A percentile compares a stretch with the other conserved stretches of the same genome.
Conservation (phyloP, 768 basidiomycete species). For the Lactarius sp. region DNA sequence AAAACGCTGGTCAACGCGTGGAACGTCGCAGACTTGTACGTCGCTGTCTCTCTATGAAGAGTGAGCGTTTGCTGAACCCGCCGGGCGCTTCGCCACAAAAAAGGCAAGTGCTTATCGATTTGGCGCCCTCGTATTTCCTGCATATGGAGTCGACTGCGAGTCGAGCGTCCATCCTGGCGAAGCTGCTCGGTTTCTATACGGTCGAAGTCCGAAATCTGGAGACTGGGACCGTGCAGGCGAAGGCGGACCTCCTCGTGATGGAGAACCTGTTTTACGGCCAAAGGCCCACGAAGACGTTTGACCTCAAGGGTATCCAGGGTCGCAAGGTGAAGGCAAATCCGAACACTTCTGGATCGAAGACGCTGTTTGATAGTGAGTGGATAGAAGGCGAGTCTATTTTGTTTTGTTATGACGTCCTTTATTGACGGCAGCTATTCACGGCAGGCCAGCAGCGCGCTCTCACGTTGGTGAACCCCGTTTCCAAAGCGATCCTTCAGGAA, state of each 20-base stretch:
- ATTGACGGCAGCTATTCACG: neutral
- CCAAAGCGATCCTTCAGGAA: conserved; percentile 64
- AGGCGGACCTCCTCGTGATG: conserved; percentile 78
- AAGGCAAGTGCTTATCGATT: conserved; percentile 74
- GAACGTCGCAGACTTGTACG: conserved; percentile 82
- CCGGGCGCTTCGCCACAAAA: neutral
- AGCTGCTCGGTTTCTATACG: conserved; percentile 79
- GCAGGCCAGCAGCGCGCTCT: conserved; percentile 60
- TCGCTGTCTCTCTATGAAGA: neutral
- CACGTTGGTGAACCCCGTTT: conserved; percentile 65
- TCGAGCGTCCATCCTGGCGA: conserved; percentile 66
- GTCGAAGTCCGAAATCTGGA: conserved; percentile 72
- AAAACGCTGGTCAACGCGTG: conserved; percentile 83
- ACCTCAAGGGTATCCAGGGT: conserved; percentile 80
- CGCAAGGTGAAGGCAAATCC: conserved; percentile 55
- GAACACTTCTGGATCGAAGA: conserved; percentile 42
- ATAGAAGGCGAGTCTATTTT: conserved; percentile 49
- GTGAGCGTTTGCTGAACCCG: neutral
- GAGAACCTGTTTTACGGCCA: conserved; percentile 77
- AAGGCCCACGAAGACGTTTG: conserved; percentile 65
- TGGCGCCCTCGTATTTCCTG: conserved; percentile 73
- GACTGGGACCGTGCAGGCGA: conserved; percentile 55
- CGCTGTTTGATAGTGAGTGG: conserved; percentile 81
- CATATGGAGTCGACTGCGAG: conserved; percentile 69
- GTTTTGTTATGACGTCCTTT: neutral